These are phyloP conservation scores for Leccinum pellstonianum DNA, from an alignment of 768 basidiomycete species.

Conservation along the genomic window DNA sequence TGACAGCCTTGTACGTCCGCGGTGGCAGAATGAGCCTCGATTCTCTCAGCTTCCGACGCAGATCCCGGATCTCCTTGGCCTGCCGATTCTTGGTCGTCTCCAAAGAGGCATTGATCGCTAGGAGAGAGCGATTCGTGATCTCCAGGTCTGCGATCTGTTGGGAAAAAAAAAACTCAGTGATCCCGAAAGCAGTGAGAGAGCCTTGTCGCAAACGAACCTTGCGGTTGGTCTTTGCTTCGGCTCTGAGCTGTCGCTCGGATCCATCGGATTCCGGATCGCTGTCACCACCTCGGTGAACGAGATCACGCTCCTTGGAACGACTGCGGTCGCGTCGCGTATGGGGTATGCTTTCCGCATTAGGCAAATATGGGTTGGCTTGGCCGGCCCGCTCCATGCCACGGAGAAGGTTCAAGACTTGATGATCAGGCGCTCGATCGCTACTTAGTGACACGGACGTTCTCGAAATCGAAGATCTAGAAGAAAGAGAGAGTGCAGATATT, in stretches of 20 bases:
- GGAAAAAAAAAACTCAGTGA: conserved; percentile 3
- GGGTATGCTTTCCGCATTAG: conserved; percentile 16
- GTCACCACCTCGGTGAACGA: conserved; percentile 27
- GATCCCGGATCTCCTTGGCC: conserved; percentile 80
- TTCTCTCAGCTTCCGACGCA: conserved; percentile 80
- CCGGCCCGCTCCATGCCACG: conserved; percentile 30
- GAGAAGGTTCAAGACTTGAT: conserved; percentile 40
- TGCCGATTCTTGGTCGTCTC: conserved; percentile 80
- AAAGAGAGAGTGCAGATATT: conserved; percentile 67
- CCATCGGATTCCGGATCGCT: conserved; percentile 34
- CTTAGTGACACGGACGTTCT: conserved; percentile 46
- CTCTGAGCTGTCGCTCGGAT: conserved; percentile 56
- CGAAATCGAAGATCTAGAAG: conserved; percentile 72
- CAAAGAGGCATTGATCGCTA: conserved; percentile 80
- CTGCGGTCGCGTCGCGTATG: conserved; percentile 18
- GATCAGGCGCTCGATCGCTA: conserved; percentile 38
- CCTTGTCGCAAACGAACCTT: conserved; percentile 51
- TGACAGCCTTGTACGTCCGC: conserved; percentile 53
- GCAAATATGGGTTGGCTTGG: conserved; percentile 7
- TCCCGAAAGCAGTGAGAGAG: background rate
- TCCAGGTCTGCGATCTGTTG: conserved; percentile 86
- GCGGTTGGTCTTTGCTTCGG: conserved; percentile 80
- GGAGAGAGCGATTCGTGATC: conserved; percentile 83
- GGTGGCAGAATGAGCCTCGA: conserved; percentile 78
- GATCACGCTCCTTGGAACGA: conserved; percentile 20